Conservation (phyloP, 345 rosid species). For the Cardamine occulta region DNA sequence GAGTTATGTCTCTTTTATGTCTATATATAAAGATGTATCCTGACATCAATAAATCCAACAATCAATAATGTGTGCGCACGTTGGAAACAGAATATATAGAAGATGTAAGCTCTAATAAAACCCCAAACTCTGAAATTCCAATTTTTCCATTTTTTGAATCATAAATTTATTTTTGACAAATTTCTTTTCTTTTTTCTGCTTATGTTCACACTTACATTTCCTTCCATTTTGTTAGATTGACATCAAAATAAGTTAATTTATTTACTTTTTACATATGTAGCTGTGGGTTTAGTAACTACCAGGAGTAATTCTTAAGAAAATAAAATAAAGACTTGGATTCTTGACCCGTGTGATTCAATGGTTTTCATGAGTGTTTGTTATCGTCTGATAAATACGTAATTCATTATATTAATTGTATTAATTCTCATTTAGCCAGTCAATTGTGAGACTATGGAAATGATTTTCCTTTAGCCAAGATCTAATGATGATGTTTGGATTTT, state of each 20-base stretch:
- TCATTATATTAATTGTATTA: not conserved
- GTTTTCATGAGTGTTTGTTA: constrained; percentile 26
- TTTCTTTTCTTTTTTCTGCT: not conserved
- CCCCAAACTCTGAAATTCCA: constrained; percentile 21
- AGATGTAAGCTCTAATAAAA: too few species aligned
- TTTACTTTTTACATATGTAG: not conserved
- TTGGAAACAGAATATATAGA: too few species aligned
- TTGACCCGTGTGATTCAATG: constrained; percentile 27
- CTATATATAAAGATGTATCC: too few species aligned
- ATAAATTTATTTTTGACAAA: not conserved
- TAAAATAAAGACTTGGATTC: not conserved
- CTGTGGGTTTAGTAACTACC: constrained; percentile 1
- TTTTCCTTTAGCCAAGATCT: constrained; percentile 33
- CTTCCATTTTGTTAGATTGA: too few species aligned
- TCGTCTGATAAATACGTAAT: not conserved
- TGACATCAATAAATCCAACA: too few species aligned
- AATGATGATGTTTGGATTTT: constrained; percentile 45
- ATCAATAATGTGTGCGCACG: too few species aligned
- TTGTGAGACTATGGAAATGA: constrained; percentile 24
- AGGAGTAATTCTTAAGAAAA: not conserved
- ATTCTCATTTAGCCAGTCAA: constrained; percentile 32
- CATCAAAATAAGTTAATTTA: too few species aligned
- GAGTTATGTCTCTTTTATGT: too few species aligned
- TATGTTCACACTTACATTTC: constrained; percentile 15
- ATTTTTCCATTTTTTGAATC: not conserved